Evolutionary conservation across 495 filamentous ascomycete genomes (phyloP).

Genomic region (Haplographium delicatum): DNA sequence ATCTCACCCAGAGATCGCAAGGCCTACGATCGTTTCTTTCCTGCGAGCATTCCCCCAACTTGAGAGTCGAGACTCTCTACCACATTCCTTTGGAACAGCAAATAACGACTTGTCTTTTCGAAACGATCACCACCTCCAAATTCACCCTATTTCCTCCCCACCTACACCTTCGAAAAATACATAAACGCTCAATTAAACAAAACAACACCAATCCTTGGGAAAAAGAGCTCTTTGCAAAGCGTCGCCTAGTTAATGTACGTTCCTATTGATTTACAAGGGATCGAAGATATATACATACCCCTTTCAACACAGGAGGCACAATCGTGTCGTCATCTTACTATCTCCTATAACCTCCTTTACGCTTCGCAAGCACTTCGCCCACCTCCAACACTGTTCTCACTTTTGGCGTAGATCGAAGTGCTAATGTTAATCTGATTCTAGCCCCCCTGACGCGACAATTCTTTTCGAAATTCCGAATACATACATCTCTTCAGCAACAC

Average conservation of each 20-base stretch:
- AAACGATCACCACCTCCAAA: conserved; percentile 8
- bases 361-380: too few relatives aligned
- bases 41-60: conserved; percentile 28
- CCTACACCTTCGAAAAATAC: neutral
- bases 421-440: too few relatives aligned
- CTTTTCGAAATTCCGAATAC: too few relatives aligned
- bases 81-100: conserved; percentile 54
- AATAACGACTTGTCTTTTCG: conserved; percentile 14
- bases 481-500: neutral
- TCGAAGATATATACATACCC: too few relatives aligned
- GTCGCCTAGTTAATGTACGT: too few relatives aligned
- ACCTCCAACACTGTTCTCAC: too few relatives aligned
- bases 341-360: too few relatives aligned
- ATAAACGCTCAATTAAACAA: neutral
- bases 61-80: conserved; percentile 50
- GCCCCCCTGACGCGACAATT: too few relatives aligned
- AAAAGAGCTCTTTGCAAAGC: neutral
- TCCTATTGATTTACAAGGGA: neutral
- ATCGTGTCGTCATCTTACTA: too few relatives aligned
- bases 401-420: too few relatives aligned
- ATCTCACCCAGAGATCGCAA: conserved; percentile 7
- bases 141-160: neutral
- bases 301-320: too few relatives aligned
- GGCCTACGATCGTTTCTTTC: conserved; percentile 15
- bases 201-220: neutral